These are phyloP conservation scores for Pleurotus eryngii DNA, from an alignment of 768 basidiomycete genomes.

Conservation along the genomic window DNA sequence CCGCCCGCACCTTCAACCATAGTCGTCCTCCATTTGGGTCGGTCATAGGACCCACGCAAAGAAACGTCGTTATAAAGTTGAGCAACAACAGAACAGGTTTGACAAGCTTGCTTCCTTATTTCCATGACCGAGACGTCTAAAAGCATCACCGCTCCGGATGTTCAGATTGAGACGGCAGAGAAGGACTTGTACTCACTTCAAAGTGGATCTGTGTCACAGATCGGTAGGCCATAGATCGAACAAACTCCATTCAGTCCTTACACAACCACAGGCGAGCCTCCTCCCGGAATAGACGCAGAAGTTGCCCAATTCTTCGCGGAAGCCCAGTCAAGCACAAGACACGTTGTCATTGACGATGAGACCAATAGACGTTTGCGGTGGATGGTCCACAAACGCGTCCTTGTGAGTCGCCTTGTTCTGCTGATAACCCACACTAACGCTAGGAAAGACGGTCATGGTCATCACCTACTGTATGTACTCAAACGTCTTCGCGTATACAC, in stretches of 20 bases:
- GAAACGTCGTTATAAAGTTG: too few relatives aligned
- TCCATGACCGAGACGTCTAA: background rate
- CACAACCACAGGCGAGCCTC: conserved; percentile 6
- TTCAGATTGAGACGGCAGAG: conserved; percentile 12
- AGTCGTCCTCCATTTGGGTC: background rate
- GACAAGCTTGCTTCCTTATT: background rate
- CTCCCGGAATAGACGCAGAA: conserved; percentile 40
- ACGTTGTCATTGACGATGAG: conserved; percentile 36
- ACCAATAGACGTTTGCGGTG: conserved; percentile 40
- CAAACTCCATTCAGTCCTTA: conserved; percentile 7
- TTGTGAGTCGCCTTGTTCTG: conserved; percentile 21
- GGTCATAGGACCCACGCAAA: conserved; percentile 1
- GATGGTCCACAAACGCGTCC: conserved; percentile 44
- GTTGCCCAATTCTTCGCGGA: conserved; percentile 42
- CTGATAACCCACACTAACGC: background rate
- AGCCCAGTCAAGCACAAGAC: conserved; percentile 16
- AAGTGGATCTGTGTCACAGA: conserved; percentile 22
- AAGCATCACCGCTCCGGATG: background rate
- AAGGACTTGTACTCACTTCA: conserved; percentile 32
- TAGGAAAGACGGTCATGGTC: conserved; percentile 37
- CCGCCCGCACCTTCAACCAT: conserved; percentile 8
- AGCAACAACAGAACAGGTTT: too few relatives aligned
- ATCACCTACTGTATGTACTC: conserved; percentile 34
- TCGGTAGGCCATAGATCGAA: background rate
- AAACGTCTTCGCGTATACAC: conserved; percentile 5